Evolutionary conservation across 202 grass and related monocot species (phyloP), one percentile per base, ranked within the genome.

Genomic region (Panicum virgatum): DNA sequence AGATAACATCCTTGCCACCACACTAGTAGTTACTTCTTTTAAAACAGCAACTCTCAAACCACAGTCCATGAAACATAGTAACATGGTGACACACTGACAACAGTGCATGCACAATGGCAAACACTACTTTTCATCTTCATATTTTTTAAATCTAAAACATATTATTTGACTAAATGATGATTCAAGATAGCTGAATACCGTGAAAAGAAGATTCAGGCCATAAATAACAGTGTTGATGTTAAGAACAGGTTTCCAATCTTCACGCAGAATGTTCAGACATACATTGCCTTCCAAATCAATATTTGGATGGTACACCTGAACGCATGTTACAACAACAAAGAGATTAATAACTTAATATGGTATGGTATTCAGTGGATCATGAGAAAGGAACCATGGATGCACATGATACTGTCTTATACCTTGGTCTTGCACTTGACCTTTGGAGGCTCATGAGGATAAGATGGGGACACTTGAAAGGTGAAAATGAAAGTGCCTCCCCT

Each of bases 281-380:
- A 95, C 92, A 86, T 95, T 95, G 83, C 92, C 92, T 85, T 92
- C 92, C 81, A 95, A 76, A 81, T 95, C 92, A 78, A 95, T 95
- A 84, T 95, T 95, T 65, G 93, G 93, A 89, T 95, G 93, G 61
- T 95, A 95, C 15, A 95, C 87, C 92, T 95, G 67, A 81, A 73
- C 20, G 22, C 45, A 44, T 45, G 68, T 86, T 67, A 75, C 7
- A 86, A 67, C 22, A 20, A 42, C 20, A 73, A 30, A 48, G 3
- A 51, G 13, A 70, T 57, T 61, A 11, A 80, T 11, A 5, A 5
- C 26, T 46, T 56, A 25, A 63, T 42, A 76, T 43, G 42, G 72
- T 80, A 10, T 71, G 48, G 27, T 23, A 80, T 48, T 66, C 32
- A 66, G 54, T 29, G 37, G 37, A 75, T 25, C 44, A 44, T 15